These are phyloP conservation scores for Pythium phragmiticola DNA, from an alignment of 352 stramenopile genomes.

Conservation along the genomic window DNA sequence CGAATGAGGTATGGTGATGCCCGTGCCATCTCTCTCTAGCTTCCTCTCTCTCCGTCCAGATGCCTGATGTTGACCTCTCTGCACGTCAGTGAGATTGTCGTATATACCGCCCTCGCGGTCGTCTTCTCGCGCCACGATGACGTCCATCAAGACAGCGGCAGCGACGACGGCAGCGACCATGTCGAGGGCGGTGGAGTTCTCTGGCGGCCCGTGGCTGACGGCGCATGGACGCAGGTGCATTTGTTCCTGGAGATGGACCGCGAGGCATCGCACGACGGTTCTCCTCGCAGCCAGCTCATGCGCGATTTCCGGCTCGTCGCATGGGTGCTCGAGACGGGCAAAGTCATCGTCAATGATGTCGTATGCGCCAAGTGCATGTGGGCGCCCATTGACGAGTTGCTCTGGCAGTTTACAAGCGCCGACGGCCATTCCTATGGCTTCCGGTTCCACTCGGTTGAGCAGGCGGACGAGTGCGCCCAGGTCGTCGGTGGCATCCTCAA, in stretches of 20 bases:
- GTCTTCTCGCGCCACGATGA: conserved; percentile 28
- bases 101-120: conserved; percentile 39
- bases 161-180: background rate
- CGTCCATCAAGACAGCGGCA: background rate
- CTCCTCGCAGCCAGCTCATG: conserved; percentile 20
- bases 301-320: conserved; percentile 50
- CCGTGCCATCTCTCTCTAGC: background rate
- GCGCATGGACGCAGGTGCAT: conserved; percentile 52
- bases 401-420: conserved; percentile 41
- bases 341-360: conserved; percentile 54
- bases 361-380: conserved; percentile 42
- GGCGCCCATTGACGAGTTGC: conserved; percentile 33
- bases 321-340: conserved; percentile 56
- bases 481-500: conserved; percentile 45
- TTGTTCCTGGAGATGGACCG: conserved; percentile 50
- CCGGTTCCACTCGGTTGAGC: conserved; percentile 38
- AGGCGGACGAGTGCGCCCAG: conserved; percentile 51
- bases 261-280: conserved; percentile 20
- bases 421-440: conserved; percentile 50
- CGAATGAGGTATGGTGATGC: conserved; percentile 8
- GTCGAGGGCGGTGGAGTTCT: conserved; percentile 12
- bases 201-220: conserved; percentile 44
- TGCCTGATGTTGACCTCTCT: background rate
- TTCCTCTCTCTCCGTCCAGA: background rate
- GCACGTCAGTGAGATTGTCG: conserved; percentile 31